Conservation (phyloP, 768 basidiomycete genomes). For the Ramaria sp. region DNA sequence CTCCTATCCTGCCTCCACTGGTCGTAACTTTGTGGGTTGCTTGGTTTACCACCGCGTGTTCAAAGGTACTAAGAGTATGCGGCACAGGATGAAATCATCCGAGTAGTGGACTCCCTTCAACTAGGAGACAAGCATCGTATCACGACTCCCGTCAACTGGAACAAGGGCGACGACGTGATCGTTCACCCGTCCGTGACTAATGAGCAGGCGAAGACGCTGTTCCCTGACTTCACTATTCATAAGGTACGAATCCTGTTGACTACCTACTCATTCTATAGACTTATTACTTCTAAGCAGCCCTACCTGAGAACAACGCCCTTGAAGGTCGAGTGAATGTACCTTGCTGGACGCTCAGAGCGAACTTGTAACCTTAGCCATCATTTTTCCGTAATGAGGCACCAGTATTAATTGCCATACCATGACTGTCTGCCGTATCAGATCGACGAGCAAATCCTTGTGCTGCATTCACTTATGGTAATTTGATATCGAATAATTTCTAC, state of each 20-base stretch:
- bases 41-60: background rate
- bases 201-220: conserved; percentile 85
- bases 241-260: conserved; percentile 38
- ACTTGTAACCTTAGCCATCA: background rate
- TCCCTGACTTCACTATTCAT: conserved; percentile 75
- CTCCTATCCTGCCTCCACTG: conserved; percentile 91
- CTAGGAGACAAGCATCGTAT: conserved; percentile 77
- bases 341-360: background rate
- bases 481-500: too few relatives aligned
- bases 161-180: conserved; percentile 87
- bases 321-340: conserved; percentile 13
- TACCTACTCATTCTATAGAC: background rate
- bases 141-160: conserved; percentile 94
- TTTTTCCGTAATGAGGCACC: background rate
- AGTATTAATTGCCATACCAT: background rate
- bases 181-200: conserved; percentile 75
- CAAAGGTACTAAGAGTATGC: background rate
- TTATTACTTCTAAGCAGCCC: conserved; percentile 34
- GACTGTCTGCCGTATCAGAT: too few relatives aligned
- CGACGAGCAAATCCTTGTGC: too few relatives aligned
- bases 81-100: conserved; percentile 44
- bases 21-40: conserved; percentile 67
- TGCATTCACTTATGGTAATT: too few relatives aligned
- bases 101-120: conserved; percentile 88
- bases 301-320: conserved; percentile 80